Conservation (phyloP, 2,329 filamentous ascomycete genomes). For the Colletotrichum filicis region DNA sequence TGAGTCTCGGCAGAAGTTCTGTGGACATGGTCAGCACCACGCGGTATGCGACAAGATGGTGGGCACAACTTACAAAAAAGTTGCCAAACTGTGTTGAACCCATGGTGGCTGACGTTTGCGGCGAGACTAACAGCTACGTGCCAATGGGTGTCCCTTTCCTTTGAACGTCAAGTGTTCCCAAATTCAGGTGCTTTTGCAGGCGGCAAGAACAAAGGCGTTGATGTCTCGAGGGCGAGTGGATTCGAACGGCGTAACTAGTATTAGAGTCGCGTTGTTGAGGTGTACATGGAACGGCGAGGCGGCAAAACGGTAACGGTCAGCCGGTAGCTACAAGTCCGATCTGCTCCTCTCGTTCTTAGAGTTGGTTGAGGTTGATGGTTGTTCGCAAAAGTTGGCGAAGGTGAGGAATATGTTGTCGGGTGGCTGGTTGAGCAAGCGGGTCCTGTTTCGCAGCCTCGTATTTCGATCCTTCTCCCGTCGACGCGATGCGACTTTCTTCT, state of each 20-base stretch:
- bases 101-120: slow-evolving; percentile 53
- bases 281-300: background rate
- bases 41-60: background rate
- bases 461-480: background rate
- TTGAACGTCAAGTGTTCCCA: background rate
- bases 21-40: slow-evolving; percentile 34
- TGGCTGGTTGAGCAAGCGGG: slow-evolving; percentile 7
- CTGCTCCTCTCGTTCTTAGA: background rate
- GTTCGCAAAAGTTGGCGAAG: background rate
- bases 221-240: background rate
- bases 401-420: slow-evolving; percentile 8
- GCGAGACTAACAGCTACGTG: background rate
- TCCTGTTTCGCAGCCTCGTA: slow-evolving; percentile 22
- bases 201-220: background rate
- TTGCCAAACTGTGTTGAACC: slow-evolving; percentile 71
- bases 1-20: slow-evolving; percentile 87
- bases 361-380: background rate
- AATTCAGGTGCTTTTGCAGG: background rate
- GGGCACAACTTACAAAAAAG: slow-evolving; percentile 60
- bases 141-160: background rate
- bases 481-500: slow-evolving; percentile 15
- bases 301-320: background rate
- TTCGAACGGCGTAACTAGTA: background rate
- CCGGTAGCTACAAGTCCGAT: background rate
- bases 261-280: background rate